These are phyloP conservation scores for Clarireedia hainanense DNA, from an alignment of 2,329 filamentous ascomycete genomes.

Conservation along the genomic window DNA sequence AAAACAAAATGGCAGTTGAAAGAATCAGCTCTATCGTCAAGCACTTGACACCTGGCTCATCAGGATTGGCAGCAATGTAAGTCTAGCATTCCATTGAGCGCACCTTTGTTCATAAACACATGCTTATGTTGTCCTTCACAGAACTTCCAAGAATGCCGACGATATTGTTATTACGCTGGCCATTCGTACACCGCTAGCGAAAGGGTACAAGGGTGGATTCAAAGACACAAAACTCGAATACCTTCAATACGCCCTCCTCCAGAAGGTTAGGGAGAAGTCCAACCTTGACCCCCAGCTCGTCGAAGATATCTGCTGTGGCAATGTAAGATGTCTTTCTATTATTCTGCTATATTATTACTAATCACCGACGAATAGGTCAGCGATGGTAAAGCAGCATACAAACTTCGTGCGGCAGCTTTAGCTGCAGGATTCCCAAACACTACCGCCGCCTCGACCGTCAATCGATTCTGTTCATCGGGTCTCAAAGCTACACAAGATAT, in stretches of 20 bases:
- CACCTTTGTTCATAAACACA: slow-evolving; percentile 12
- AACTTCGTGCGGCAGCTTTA: slow-evolving; percentile 78
- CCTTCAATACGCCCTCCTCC: slow-evolving; percentile 73
- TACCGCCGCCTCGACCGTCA: slow-evolving; percentile 69
- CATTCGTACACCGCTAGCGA: slow-evolving; percentile 79
- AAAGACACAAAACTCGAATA: slow-evolving; percentile 91
- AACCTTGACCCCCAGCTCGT: slow-evolving; percentile 73
- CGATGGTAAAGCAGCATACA: slow-evolving; percentile 82
- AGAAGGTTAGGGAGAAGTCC: slow-evolving; percentile 64
- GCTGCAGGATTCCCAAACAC: slow-evolving; percentile 94
- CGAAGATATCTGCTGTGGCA: slow-evolving; percentile 88
- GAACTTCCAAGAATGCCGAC: slow-evolving; percentile 86
- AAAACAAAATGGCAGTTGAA: slow-evolving; percentile 65
- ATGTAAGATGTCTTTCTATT: slow-evolving; percentile 47
- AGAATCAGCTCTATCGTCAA: slow-evolving; percentile 81
- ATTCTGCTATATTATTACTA: background rate
- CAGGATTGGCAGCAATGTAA: slow-evolving; percentile 67
- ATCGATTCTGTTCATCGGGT: slow-evolving; percentile 96
- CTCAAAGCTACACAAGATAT: slow-evolving; percentile 95
- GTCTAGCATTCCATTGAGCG: slow-evolving; percentile 33
- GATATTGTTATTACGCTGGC: slow-evolving; percentile 96
- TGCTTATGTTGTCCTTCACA: slow-evolving; percentile 33
- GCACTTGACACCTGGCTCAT: slow-evolving; percentile 70
- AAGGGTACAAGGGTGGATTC: slow-evolving; percentile 85
- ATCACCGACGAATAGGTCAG: slow-evolving; percentile 49